Conservation (phyloP, 2,329 filamentous ascomycete species). For the Hymenoscyphus fructigenus region DNA sequence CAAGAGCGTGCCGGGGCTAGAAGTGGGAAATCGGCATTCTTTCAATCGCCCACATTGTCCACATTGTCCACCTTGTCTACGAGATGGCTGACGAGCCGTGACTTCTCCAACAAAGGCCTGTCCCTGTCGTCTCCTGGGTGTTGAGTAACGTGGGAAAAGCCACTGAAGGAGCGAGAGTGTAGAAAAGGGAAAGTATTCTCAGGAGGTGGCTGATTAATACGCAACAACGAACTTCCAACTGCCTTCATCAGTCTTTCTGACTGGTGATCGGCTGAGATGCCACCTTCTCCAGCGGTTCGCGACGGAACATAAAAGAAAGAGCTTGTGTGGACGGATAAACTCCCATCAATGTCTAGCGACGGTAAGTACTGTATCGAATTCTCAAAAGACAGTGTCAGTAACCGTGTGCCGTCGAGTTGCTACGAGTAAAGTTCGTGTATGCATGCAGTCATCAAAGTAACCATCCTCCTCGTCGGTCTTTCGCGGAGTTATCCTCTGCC, state of each 20-base stretch:
- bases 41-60: background rate
- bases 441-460: slow-evolving; percentile 6
- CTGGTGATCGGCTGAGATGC: background rate
- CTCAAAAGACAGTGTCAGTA: background rate
- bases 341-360: background rate
- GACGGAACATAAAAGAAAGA: background rate
- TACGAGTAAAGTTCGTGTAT: slow-evolving; percentile 8
- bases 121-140: background rate
- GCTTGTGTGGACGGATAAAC: slow-evolving; percentile 3
- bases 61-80: too few species aligned
- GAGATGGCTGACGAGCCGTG: background rate
- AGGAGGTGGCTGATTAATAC: background rate
- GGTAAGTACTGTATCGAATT: background rate
- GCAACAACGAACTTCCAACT: background rate
- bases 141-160: background rate
- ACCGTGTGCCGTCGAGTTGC: background rate
- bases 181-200: background rate
- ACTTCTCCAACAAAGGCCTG: background rate
- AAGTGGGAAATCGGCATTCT: background rate
- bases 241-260: background rate
- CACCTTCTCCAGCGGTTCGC: background rate
- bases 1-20: background rate
- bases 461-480: background rate
- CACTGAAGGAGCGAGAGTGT: background rate
- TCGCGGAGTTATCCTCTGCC: background rate